Base-by-base conservation (phyloP, 768 basidiomycete species). In the Lentinula sp. region DNA sequence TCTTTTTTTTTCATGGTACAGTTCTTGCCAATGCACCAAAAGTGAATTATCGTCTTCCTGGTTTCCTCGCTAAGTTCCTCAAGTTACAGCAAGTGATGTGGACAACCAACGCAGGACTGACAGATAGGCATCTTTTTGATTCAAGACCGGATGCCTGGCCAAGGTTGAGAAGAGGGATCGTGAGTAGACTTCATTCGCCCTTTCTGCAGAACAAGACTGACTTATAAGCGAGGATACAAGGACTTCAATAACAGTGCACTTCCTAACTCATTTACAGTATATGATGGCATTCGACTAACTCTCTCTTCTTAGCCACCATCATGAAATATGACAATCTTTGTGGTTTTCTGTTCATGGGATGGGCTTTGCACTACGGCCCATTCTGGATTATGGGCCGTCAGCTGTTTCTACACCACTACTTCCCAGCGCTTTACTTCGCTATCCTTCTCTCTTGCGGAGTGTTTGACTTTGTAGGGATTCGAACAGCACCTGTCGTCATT, bases 311-410 rank as follows among this genome's bases (percentile, higher is more conserved):
- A 97, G 95, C 90, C 63, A 89, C 87, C 71, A 86, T 96, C 48
- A 86, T 89, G 49, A 95, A 95, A 74, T 98, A 98, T 73, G 95
- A 98, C 72, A 74, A 85, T 28, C 76, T 96, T 1, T 94, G 93
- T 63, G 89, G 89, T 0, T 97, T 98, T 84, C 84, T 98, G 61
- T 89, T 93, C 77, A 72, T 93, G 35, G 95, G 93, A 51, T 99
- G 96, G 93, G 77, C 78, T 28, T 70, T 99, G 40, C 97, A 98
- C 76, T 98, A 97, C 75, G 80, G 92, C 70, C 97, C 97, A 13
- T 99, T 99, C 84, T 98, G 87, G 84, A 78, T 98, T 65, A 98
- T 98, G 96, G 77, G 83, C 46, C 93, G 97, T 21, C 97, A 99
- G 69, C 87, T 98, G 51, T 99, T 99, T 83, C 75, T 99, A 23